phyloP scores from a whole-genome alignment of 2,329 filamentous ascomycete species.

The Colletotrichum siamense region DNA sequence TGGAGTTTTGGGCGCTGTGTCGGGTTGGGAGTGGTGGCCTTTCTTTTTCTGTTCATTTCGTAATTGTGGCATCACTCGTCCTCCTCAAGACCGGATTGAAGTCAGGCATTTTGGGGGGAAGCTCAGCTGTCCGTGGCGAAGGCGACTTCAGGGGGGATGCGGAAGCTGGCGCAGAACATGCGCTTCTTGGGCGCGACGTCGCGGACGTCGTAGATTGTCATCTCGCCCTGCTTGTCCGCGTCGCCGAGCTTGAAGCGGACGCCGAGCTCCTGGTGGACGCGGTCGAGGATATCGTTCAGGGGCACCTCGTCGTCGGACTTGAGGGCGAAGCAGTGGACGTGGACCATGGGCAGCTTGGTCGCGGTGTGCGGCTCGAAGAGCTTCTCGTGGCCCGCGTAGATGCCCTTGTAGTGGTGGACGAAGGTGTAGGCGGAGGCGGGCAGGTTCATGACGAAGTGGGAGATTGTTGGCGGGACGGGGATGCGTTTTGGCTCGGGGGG shows the following conservation, averaged over 20 bases:
- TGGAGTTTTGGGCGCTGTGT: background rate
- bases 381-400: conserved; percentile 75
- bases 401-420: conserved; percentile 74
- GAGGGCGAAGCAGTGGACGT: conserved; percentile 92
- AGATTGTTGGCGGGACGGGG: conserved; percentile 74
- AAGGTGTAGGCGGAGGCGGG: conserved; percentile 90
- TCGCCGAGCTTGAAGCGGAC: conserved; percentile 48
- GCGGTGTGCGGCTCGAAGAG: conserved; percentile 68
- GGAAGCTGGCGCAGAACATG: conserved; percentile 96
- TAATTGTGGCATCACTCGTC: background rate
- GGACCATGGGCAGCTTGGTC: conserved; percentile 77
- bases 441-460: conserved; percentile 98
- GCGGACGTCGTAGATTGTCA: conserved; percentile 73
- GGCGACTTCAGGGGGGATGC: conserved; percentile 81
- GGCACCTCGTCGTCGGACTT: conserved; percentile 78
- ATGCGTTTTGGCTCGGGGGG: conserved; percentile 44
- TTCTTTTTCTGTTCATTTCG: background rate
- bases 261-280: conserved; percentile 46
- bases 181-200: conserved; percentile 92
- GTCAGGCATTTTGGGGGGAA: background rate
- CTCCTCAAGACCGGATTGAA: background rate
- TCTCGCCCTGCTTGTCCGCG: conserved; percentile 50
- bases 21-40: background rate
- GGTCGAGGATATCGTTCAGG: conserved; percentile 52
- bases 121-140: conserved; percentile 55